Evolutionary conservation across 2,329 filamentous ascomycete genomes (phyloP).

Genomic region (Aspergillus ochraceoroseus): DNA sequence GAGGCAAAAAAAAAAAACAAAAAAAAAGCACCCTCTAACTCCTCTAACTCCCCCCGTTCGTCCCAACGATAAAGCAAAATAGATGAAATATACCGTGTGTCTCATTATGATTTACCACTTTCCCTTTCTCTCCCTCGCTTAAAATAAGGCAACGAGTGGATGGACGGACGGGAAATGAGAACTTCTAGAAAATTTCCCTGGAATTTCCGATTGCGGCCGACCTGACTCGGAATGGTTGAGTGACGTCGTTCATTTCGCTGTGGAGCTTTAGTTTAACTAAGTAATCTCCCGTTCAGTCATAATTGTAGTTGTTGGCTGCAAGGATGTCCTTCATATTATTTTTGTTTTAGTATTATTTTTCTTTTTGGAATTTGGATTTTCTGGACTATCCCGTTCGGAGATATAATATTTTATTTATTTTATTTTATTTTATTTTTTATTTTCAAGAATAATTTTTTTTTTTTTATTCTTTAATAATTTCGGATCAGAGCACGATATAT

Average conservation of each 20-base stretch:
- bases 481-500: constrained; percentile 19
- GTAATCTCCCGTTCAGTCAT: too few relatives aligned
- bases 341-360: constrained; percentile 16
- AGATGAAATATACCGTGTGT: too few relatives aligned
- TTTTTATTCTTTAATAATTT: too few relatives aligned
- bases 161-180: constrained; percentile 13
- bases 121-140: too few relatives aligned
- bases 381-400: constrained; percentile 13
- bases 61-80: constrained; percentile 13
- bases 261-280: constrained; percentile 19
- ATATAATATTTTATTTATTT: constrained; percentile 10
- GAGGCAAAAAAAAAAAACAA: constrained; percentile 10
- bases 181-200: constrained; percentile 27
- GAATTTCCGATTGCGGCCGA: constrained; percentile 22
- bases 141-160: constrained; percentile 7
- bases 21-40: background rate
- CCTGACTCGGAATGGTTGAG: too few relatives aligned
- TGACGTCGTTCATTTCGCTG: constrained; percentile 21
- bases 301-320: constrained; percentile 20
- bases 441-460: constrained; percentile 14
- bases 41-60: background rate
- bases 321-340: constrained; percentile 16
- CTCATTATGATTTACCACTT: too few relatives aligned
- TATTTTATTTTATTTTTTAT: constrained; percentile 9
- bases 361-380: constrained; percentile 11